Conservation (phyloP, 2,329 filamentous ascomycete species). For the Xylaria sp. region DNA sequence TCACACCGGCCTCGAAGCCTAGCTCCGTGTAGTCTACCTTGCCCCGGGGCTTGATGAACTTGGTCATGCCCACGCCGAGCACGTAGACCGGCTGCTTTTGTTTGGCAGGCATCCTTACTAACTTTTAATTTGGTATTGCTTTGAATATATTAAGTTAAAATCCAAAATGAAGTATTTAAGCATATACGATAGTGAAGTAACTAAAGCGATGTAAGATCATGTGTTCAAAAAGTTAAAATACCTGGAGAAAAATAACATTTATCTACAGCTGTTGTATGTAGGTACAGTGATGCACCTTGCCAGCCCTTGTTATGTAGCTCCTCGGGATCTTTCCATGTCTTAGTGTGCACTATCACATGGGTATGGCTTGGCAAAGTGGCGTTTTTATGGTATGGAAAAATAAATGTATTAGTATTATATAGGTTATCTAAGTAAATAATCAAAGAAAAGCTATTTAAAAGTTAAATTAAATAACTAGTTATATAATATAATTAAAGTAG, state of each 20-base stretch:
- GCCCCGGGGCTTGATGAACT: constrained; percentile 96
- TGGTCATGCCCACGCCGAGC: constrained; percentile 97
- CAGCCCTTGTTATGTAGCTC: neutral
- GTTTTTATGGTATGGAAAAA: too few species aligned
- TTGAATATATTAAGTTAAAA: neutral
- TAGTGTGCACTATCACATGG: neutral
- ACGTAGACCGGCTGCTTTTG: constrained; percentile 77
- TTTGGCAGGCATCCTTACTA: constrained; percentile 59
- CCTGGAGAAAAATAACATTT: neutral
- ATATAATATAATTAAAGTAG: too few species aligned
- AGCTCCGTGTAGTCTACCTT: constrained; percentile 96
- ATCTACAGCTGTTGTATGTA: neutral
- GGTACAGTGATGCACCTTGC: too few species aligned
- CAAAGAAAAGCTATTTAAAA: too few species aligned
- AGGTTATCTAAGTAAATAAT: too few species aligned
- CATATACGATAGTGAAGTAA: neutral
- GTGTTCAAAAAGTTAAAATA: neutral
- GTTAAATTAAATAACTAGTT: too few species aligned
- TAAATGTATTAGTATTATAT: too few species aligned
- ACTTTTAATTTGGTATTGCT: neutral
- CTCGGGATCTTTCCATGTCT: neutral
- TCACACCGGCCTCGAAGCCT: constrained; percentile 90
- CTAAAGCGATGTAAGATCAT: neutral
- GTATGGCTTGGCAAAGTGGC: too few species aligned
- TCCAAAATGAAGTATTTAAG: neutral